Conservation (phyloP, 768 basidiomycete species). For the Botryobasidium botryosum region DNA sequence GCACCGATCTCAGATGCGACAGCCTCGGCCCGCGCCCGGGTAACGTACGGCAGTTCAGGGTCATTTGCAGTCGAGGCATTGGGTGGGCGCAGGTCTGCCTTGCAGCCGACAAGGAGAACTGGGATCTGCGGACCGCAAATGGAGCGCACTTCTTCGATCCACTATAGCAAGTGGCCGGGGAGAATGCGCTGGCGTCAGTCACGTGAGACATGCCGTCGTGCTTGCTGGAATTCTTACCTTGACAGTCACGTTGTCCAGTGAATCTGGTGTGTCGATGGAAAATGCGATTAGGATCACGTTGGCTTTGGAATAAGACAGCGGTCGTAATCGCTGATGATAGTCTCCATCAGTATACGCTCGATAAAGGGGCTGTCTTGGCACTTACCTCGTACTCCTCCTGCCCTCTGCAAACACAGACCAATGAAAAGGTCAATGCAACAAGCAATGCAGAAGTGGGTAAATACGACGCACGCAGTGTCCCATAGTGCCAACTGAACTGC, state of each 20-base stretch:
- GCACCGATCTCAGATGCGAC: conserved; percentile 78
- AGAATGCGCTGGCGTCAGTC: background rate
- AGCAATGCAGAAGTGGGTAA: background rate
- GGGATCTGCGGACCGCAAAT: conserved; percentile 89
- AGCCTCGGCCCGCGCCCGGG: conserved; percentile 64
- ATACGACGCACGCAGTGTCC: conserved; percentile 85
- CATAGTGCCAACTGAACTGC: conserved; percentile 92
- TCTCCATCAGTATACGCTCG: conserved; percentile 4
- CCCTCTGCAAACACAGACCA: conserved; percentile 54
- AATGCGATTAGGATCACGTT: conserved; percentile 98
- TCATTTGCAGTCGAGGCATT: conserved; percentile 1
- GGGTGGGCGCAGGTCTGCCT: conserved; percentile 74
- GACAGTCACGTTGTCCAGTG: conserved; percentile 83
- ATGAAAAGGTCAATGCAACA: conserved; percentile 10
- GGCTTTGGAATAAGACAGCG: conserved; percentile 94
- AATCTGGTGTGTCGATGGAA: conserved; percentile 90
- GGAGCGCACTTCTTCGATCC: conserved; percentile 96
- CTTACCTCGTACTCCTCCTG: conserved; percentile 96
- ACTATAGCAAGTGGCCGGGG: conserved; percentile 30
- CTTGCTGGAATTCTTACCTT: conserved; percentile 37
- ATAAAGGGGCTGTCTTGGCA: conserved; percentile 1
- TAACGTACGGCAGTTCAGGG: conserved; percentile 32
- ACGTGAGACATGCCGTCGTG: background rate
- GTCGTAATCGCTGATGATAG: conserved; percentile 57
- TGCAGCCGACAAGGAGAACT: conserved; percentile 91